Evolutionary conservation across 2,329 filamentous ascomycete genomes (phyloP).

Genomic region (Colletotrichum tropicicola): DNA sequence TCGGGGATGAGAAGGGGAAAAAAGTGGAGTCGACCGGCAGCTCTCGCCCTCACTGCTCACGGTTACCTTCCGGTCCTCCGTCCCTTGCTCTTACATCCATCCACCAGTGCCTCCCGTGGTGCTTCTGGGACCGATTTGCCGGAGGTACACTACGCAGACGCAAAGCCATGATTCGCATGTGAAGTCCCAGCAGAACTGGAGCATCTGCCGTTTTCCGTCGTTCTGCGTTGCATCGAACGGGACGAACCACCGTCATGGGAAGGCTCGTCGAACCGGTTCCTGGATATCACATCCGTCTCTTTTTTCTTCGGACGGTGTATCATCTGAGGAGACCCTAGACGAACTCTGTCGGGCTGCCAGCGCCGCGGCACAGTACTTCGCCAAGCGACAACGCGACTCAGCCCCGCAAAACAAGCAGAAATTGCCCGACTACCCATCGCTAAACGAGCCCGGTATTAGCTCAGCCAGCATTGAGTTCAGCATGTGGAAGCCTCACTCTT

Average conservation of each 20-base stretch:
- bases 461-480: not conserved
- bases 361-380: no score
- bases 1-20: no score
- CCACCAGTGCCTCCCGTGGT: no score
- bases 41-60: no score
- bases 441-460: not conserved
- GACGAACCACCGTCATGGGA: conserved; percentile 6
- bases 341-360: no score
- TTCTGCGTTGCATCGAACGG: conserved; percentile 7
- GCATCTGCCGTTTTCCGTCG: not conserved
- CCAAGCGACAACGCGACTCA: conserved; percentile 6
- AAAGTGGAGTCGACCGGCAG: no score
- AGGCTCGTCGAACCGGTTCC: not conserved
- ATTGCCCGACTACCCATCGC: not conserved
- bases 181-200: conserved; percentile 13
- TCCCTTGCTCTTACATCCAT: no score
- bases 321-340: not conserved
- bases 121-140: no score
- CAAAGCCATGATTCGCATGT: not conserved
- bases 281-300: not conserved
- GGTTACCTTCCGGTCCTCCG: no score
- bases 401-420: not conserved
- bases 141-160: no score
- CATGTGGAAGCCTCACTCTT: not conserved
- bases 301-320: not conserved